Evolutionary conservation across 805 yeast species (phyloP), one percentile per base, ranked within the genome.

Genomic region (Metschnikowia lunata): DNA sequence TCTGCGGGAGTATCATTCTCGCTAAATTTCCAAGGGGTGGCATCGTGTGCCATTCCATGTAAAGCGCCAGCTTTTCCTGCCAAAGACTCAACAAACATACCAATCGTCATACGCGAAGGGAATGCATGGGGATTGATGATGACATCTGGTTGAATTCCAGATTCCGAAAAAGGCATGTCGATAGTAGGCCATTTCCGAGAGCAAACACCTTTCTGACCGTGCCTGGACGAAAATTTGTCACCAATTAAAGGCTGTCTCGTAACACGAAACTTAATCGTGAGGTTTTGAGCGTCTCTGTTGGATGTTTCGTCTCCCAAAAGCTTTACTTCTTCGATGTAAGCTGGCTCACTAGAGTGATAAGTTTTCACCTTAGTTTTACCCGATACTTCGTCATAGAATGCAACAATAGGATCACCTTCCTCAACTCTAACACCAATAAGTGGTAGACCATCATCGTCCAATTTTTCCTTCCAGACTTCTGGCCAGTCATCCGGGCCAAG

Each of bases 91-190:
- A 93, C 97, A 69, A 93, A 93, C 98, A 93, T 93, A 74, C 99
- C 99, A 67, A 93, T 91, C 10, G 99, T 93, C 99, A 93, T 93
- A 75, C 99, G 93, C 39, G 98, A 91, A 57, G 99, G 99, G 91
- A 91, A 93, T 54, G 98, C 99, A 66, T 91, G 99, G 4, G 99
- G 99, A 65, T 93, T 93, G 61, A 93, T 93, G 61, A 93, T 93
- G 56, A 93, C 85, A 69, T 93, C 99, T 2, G 99, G 99, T 65
- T 87, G 96, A 49, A 93, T 91, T 59, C 99, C 99, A 30, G 87
- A 74, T 70, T 93, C 99, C 53, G 88, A 79, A 73, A 93, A 93
- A 43, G 99, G 99, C 96, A 93, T 82, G 66, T 93, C 98, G 51
- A 88, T 75, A 41, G 88, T 83, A 29, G 98, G 99, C 96, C 97